Percentiles rank a stretch among this genome's conserved stretches.
phyloP scores from a whole-genome alignment of 169 alveolate species.

The Perkinsus marinus region DNA sequence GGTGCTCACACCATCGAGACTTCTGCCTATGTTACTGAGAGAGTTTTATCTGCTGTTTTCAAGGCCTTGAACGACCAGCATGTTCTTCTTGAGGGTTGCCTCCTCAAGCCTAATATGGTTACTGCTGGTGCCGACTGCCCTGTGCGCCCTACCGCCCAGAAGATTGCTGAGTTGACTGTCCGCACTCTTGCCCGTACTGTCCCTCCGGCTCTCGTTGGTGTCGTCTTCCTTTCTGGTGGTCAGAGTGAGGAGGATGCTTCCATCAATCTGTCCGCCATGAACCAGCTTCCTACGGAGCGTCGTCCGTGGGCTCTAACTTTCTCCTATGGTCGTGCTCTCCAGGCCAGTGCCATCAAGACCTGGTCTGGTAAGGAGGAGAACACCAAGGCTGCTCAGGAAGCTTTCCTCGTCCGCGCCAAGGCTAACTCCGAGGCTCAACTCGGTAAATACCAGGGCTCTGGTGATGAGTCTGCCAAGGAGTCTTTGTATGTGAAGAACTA shows the following conservation, averaged over 20 bases:
- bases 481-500: conserved; percentile 28
- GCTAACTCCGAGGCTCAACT: conserved; percentile 91
- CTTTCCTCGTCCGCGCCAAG: conserved; percentile 80
- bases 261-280: conserved; percentile 84
- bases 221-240: conserved; percentile 97
- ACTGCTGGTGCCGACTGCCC: conserved; percentile 87
- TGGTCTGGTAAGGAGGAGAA: conserved; percentile 93
- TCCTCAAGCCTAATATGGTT: conserved; percentile 97
- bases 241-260: conserved; percentile 95
- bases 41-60: conserved; percentile 82
- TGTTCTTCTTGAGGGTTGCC: conserved; percentile 88
- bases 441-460: conserved; percentile 65
- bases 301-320: conserved; percentile 89
- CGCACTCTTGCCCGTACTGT: conserved; percentile 82
- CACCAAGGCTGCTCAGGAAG: conserved; percentile 83
- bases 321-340: conserved; percentile 98
- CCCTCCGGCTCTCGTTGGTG: conserved; percentile 92
- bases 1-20: conserved; percentile 88
- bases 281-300: conserved; percentile 40
- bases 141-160: conserved; percentile 68
- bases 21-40: conserved; percentile 76
- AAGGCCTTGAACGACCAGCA: conserved; percentile 82
- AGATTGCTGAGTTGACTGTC: conserved; percentile 84
- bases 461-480: conserved; percentile 17
- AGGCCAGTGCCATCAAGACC: conserved; percentile 81